Base-by-base conservation (phyloP, 208 protist genomes). In the Leishmania tropica region DNA sequence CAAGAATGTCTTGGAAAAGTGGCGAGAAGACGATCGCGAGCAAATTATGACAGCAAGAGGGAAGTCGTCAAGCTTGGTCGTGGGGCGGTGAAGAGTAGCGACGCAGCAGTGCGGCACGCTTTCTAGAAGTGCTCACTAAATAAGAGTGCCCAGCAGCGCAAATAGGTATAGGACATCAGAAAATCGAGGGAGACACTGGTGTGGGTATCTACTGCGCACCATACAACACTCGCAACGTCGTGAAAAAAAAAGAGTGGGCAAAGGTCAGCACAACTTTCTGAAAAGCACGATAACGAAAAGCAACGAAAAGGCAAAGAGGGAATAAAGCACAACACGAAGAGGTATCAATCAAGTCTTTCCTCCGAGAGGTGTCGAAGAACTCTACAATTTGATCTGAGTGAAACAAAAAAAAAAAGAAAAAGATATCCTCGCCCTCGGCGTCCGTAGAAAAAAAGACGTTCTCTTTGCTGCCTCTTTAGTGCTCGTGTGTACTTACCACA, bases 251-350 rank as follows among this genome's bases (percentile, higher is more conserved):
- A 60, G 19, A n/a, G 72, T 37, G 31, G 48, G 31, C 4, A 48
- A 35, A 76, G 31, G 31, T 45, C 31, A 60, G 48, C 72, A 58
- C 42, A 76, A n/a, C 47, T 60, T 62, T 47, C 28, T 56, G 45
- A 42, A 76, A 76, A 76, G 17, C 72, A 76, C 72, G 72, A 76
- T 76, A 76, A 76, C 45, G 48, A 76, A 13, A 62, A 76, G 72
- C 47, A 56, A 37, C 31, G 47, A 4, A 28, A 76, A 76, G 5
- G 48, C 24, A 42, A 60, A 58, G 0, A 40, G 48, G 72, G 17
- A 58, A 37, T 7, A 76, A 45, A 7, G 72, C 31, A 11, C 31
- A 76, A 11, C 48, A 60, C 70, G 21, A 75, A 62, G 72, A 60
- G 72, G 7, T 51, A 76, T 47, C 65, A 48, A 78, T 17, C 28